phyloP scores from a whole-genome alignment of 2,329 filamentous ascomycete species.

The Orbilia quercus region DNA sequence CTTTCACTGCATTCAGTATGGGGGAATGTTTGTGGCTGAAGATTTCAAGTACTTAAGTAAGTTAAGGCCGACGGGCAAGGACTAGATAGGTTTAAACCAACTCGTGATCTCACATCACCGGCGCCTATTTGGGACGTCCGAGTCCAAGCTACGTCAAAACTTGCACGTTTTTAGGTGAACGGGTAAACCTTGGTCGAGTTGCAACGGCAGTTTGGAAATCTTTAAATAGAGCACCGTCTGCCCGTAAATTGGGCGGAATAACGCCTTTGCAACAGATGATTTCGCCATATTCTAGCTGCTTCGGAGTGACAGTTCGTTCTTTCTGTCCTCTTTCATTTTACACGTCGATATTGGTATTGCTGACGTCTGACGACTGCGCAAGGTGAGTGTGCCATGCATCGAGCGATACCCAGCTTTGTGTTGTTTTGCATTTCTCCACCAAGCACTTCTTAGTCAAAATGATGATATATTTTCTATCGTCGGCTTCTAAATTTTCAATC shows the following conservation, averaged over 20 bases:
- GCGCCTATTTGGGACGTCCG: constrained; percentile 24
- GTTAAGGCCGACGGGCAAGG: constrained; percentile 17
- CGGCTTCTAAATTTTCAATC: too few relatives aligned
- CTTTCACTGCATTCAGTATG: constrained; percentile 37
- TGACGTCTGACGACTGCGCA: constrained; percentile 36
- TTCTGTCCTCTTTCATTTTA: constrained; percentile 7
- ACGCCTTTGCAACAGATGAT: constrained; percentile 42
- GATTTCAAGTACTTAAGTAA: neutral
- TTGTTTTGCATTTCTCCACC: constrained; percentile 22
- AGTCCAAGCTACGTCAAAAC: constrained; percentile 49
- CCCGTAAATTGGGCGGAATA: constrained; percentile 16
- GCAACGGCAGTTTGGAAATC: constrained; percentile 11
- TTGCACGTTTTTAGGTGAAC: constrained; percentile 26
- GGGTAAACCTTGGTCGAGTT: constrained; percentile 43
- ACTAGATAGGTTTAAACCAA: constrained; percentile 27
- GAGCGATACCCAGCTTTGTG: constrained; percentile 27
- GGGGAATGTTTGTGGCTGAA: constrained; percentile 28
- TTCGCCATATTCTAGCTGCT: constrained; percentile 29
- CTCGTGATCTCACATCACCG: constrained; percentile 51
- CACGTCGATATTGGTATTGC: constrained; percentile 8
- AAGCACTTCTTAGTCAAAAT: too few relatives aligned
- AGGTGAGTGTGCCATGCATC: constrained; percentile 35
- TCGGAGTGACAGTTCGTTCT: neutral
- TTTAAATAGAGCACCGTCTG: constrained; percentile 48
- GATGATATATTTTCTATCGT: too few relatives aligned